These are phyloP conservation scores for Delphinella strobiligena DNA, from an alignment of 2,329 filamentous ascomycete species.

Conservation along the genomic window DNA sequence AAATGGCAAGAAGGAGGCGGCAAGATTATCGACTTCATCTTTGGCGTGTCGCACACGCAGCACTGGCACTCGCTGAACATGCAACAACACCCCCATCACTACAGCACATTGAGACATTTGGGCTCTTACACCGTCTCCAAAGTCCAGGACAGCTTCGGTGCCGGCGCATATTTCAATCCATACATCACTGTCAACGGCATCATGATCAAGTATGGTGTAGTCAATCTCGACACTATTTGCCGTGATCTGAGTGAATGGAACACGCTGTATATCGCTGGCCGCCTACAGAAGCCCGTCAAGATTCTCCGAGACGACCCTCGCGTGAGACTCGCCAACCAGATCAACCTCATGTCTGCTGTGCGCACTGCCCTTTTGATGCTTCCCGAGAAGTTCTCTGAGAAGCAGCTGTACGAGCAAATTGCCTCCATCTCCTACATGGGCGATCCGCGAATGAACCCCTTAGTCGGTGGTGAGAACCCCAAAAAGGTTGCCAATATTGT, in stretches of 20 bases:
- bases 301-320: slow-evolving; percentile 88
- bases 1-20: slow-evolving; percentile 77
- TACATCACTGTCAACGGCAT: slow-evolving; percentile 91
- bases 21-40: slow-evolving; percentile 98
- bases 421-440: slow-evolving; percentile 88
- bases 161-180: slow-evolving; percentile 95
- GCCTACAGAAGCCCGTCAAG: slow-evolving; percentile 94
- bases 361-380: slow-evolving; percentile 81
- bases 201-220: slow-evolving; percentile 95
- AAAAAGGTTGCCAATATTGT: slow-evolving; percentile 93
- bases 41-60: slow-evolving; percentile 85
- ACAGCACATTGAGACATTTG: slow-evolving; percentile 70
- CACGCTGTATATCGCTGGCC: slow-evolving; percentile 88
- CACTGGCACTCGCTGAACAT: slow-evolving; percentile 97
- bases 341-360: slow-evolving; percentile 85
- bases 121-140: slow-evolving; percentile 76
- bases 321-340: slow-evolving; percentile 87
- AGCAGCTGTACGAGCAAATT: slow-evolving; percentile 80
- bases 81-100: slow-evolving; percentile 78
- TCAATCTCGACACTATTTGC: slow-evolving; percentile 82
- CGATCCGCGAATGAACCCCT: slow-evolving; percentile 75
- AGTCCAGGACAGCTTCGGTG: slow-evolving; percentile 79
- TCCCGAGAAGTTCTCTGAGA: slow-evolving; percentile 72
- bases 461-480: slow-evolving; percentile 74
- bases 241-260: slow-evolving; percentile 83